phyloP scores from a whole-genome alignment of 805 yeast species.

The fission yeast (Schizosaccharomyces pombe) region DNA sequence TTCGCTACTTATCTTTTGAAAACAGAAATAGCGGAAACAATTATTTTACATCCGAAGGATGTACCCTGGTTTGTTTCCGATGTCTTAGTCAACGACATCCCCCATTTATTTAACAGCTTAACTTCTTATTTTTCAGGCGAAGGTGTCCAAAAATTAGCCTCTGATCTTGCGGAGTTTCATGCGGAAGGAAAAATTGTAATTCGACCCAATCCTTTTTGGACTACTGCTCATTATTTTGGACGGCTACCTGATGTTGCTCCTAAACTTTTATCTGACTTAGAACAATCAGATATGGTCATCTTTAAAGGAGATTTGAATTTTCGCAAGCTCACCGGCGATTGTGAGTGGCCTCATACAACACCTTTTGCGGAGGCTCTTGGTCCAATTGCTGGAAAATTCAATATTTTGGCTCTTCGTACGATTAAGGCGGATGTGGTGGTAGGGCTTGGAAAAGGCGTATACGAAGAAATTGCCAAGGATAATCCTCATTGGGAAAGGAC shows the following conservation, averaged over 20 bases:
- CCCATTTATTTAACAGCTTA: slow-evolving; percentile 10
- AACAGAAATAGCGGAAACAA: slow-evolving; percentile 33
- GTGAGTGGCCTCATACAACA: slow-evolving; percentile 66
- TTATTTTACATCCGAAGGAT: slow-evolving; percentile 51
- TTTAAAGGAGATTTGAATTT: slow-evolving; percentile 58
- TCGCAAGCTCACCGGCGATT: slow-evolving; percentile 78
- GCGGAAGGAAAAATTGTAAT: slow-evolving; percentile 26
- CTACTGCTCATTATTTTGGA: slow-evolving; percentile 53
- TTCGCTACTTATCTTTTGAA: slow-evolving; percentile 47
- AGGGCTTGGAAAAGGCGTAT: background rate
- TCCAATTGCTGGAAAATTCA: slow-evolving; percentile 32
- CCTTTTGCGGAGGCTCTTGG: slow-evolving; percentile 51
- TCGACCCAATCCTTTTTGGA: slow-evolving; percentile 63
- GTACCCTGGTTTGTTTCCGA: slow-evolving; percentile 94
- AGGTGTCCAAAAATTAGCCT: slow-evolving; percentile 24
- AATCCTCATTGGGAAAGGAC: background rate
- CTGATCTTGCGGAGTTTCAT: slow-evolving; percentile 23
- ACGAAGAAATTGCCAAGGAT: background rate
- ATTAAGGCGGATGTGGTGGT: slow-evolving; percentile 70
- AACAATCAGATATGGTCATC: slow-evolving; percentile 26
- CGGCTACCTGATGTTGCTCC: slow-evolving; percentile 33
- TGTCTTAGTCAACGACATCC: slow-evolving; percentile 63
- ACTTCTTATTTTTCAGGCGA: slow-evolving; percentile 24
- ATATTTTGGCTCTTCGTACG: slow-evolving; percentile 59
- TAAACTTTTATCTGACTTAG: slow-evolving; percentile 35